A percentile compares a stretch with the other conserved stretches of the same genome.
Conservation (phyloP, 352 stramenopile species). For the Globisporangium carolinianum region DNA sequence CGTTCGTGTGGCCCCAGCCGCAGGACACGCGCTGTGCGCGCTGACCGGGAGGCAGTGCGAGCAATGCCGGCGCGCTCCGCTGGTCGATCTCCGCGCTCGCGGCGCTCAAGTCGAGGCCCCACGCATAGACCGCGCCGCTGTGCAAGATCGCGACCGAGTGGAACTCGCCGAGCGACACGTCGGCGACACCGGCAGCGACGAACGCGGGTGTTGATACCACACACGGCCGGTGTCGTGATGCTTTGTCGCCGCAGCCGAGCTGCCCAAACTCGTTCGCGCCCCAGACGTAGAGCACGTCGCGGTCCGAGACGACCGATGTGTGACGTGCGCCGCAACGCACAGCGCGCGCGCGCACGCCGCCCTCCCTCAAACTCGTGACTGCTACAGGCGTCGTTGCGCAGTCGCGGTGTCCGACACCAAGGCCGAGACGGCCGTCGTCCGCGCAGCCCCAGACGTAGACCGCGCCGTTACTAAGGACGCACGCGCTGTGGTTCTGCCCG, state of each 20-base stretch:
- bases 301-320: slow-evolving; percentile 60
- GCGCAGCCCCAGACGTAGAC: slow-evolving; percentile 75
- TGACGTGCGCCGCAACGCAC: slow-evolving; percentile 64
- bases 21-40: slow-evolving; percentile 40
- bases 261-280: slow-evolving; percentile 79
- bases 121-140: slow-evolving; percentile 38
- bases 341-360: slow-evolving; percentile 28
- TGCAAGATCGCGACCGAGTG: slow-evolving; percentile 56
- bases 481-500: slow-evolving; percentile 68
- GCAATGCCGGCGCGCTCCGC: slow-evolving; percentile 19
- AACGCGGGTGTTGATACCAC: slow-evolving; percentile 34
- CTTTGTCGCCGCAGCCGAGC: slow-evolving; percentile 54
- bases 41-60: slow-evolving; percentile 31
- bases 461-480: slow-evolving; percentile 60
- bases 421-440: slow-evolving; percentile 57
- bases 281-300: slow-evolving; percentile 68
- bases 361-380: slow-evolving; percentile 30
- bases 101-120: slow-evolving; percentile 51
- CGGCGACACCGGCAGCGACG: slow-evolving; percentile 37
- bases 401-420: slow-evolving; percentile 39
- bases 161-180: slow-evolving; percentile 65
- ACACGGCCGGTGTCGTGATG: slow-evolving; percentile 29
- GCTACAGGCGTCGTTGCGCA: slow-evolving; percentile 28
- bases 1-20: slow-evolving; percentile 59
- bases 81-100: slow-evolving; percentile 36